Evolutionary conservation across 345 rosid species (phyloP).

Genomic region (Clausena lansium): DNA sequence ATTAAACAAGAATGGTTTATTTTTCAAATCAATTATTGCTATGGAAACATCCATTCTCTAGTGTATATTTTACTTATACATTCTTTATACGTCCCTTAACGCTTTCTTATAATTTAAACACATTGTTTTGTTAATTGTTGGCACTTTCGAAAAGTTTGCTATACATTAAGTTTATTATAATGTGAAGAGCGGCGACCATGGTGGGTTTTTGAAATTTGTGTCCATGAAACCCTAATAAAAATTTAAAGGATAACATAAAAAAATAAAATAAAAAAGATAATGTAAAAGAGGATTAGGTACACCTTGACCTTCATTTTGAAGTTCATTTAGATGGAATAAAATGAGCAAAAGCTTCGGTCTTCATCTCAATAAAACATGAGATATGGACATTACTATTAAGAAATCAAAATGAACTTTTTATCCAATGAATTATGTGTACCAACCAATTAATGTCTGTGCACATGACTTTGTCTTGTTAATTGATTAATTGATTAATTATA

Average conservation of each 20-base stretch:
- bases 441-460: background rate
- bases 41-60: background rate
- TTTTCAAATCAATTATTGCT: background rate
- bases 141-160: background rate
- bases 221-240: background rate
- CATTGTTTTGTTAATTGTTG: background rate
- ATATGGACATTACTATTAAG: background rate
- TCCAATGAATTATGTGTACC: background rate
- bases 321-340: background rate
- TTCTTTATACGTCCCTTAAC: background rate
- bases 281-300: background rate
- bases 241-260: too few relatives aligned
- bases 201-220: background rate
- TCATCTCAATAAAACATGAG: background rate
- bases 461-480: slow-evolving; percentile 1
- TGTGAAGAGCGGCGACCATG: background rate
- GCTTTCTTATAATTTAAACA: background rate
- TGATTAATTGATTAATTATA: background rate
- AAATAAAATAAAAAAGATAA: background rate
- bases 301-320: background rate
- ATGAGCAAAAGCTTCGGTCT: background rate
- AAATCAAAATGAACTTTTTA: background rate
- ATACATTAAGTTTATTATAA: background rate
- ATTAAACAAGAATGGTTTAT: background rate
- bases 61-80: background rate